A percentile compares a stretch with the other conserved stretches of the same genome.
Evolutionary conservation across 2,329 filamentous ascomycete species (phyloP).

Genomic region (Nigrospora oryzae): DNA sequence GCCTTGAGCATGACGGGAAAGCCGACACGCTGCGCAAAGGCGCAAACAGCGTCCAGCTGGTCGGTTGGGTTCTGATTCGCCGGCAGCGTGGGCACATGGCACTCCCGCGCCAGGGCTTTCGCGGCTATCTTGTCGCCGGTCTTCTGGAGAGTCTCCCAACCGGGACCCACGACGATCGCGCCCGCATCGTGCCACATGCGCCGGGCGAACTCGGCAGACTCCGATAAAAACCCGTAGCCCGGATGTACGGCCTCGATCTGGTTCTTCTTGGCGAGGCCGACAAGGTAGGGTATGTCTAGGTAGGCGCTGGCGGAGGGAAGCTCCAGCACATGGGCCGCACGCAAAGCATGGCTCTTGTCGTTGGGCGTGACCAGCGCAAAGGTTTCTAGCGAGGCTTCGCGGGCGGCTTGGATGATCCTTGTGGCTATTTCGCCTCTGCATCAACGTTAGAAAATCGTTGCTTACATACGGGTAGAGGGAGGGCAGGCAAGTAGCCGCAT

Average conservation of each 20-base stretch:
- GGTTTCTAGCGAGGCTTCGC: constrained; percentile 48
- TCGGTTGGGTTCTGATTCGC: constrained; percentile 13
- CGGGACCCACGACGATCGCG: constrained; percentile 50
- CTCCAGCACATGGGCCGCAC: constrained; percentile 40
- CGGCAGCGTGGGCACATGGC: constrained; percentile 32
- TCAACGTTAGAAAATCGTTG: background rate
- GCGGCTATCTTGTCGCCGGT: constrained; percentile 12
- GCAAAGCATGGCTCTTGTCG: constrained; percentile 44
- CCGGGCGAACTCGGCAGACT: constrained; percentile 52
- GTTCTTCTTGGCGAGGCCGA: constrained; percentile 37
- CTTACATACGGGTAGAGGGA: background rate
- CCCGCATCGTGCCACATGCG: constrained; percentile 38
- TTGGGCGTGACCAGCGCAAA: constrained; percentile 45
- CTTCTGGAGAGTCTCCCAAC: constrained; percentile 39
- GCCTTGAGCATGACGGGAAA: constrained; percentile 48
- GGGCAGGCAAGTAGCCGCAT: background rate
- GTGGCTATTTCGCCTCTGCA: constrained; percentile 55
- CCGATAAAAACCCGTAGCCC: constrained; percentile 57
- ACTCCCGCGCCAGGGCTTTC: constrained; percentile 30
- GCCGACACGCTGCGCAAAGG: constrained; percentile 25
- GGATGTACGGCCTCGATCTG: constrained; percentile 49
- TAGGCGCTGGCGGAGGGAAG: constrained; percentile 28
- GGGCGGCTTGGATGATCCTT: constrained; percentile 49
- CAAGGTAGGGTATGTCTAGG: constrained; percentile 24
- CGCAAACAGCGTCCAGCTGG: constrained; percentile 41